Base-by-base conservation (phyloP, 2,329 filamentous ascomycete species). In the Penicillium sp. region DNA sequence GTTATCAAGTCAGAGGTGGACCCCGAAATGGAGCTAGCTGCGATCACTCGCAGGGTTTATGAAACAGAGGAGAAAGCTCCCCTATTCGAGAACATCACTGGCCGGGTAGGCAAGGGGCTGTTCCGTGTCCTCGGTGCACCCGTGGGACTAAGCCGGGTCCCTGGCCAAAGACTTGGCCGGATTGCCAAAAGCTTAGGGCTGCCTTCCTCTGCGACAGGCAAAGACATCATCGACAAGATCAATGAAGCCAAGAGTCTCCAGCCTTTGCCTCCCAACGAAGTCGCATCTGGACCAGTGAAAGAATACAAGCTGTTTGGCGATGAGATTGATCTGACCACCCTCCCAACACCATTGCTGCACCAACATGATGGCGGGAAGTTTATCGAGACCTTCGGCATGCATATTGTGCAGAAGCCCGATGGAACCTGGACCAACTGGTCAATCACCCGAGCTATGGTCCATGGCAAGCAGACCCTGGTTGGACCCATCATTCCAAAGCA, bases 171-270 rank as follows among this genome's bases (percentile, higher is more conserved):
- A 75, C 13, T 65, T 63, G 73, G 76, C 10, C 72, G 78, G 1
- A 57, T 80, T 1, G 77, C 76, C 0, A 64, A 75, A 1, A 72
- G 77, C 49, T 55, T 81, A 0, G 76, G 64, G 1, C 66, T 81
- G 0, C 71, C 75, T 0, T 67, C 75, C 0, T 73, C 70, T 0
- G 67, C 46, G 3, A 71, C 71, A 60, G 67, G 67, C 16, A 36
- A 36, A 36, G 71, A 72, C 0, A 78, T 81, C 18, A 56, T 76
- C 1, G 72, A 77, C 48, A 74, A 76, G 62, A 75, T 79, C 70
- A 53, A 73, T 0, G 61, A 67, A 1, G 76, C 74, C 3, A 75
- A 71, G 38, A 57, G 57, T 1, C 32, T 53, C 8, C 41, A 57
- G 24, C 74, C 68, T 3, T 72, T 75, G 36, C 62, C 62, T 1